Evolutionary conservation across 169 alveolate species (phyloP).

Genomic region (Plasmodium fragile): DNA sequence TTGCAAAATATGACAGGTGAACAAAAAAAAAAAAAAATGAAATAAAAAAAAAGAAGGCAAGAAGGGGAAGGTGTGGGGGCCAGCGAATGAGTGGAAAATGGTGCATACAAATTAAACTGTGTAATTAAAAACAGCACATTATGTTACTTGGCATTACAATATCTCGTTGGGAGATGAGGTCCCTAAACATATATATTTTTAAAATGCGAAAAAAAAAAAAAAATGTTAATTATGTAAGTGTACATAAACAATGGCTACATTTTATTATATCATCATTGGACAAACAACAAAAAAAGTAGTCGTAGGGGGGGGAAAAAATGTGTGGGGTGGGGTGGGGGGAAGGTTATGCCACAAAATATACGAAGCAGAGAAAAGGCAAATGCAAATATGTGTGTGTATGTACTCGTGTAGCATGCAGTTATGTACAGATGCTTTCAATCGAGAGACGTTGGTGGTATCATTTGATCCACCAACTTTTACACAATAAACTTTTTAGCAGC

Average conservation of each 20-base stretch:
- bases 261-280: conserved; percentile 51
- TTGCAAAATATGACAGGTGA: not conserved
- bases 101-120: not conserved
- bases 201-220: conserved; percentile 23
- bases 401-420: not conserved
- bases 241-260: conserved; percentile 12
- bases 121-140: not conserved
- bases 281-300: conserved; percentile 24
- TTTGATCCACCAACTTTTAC: not conserved
- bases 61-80: not conserved
- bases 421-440: not conserved
- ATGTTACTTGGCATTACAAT: not conserved
- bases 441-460: not conserved
- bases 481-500: not conserved
- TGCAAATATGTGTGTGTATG: not conserved
- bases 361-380: not conserved
- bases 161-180: not conserved
- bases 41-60: not conserved
- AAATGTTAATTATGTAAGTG: conserved; percentile 23
- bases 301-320: not conserved
- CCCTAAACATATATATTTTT: not conserved
- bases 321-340: not conserved
- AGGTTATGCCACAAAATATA: not conserved
- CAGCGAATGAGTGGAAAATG: not conserved
- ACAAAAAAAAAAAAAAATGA: not conserved